Percentiles rank a stretch among this genome's conserved stretches.
These are phyloP conservation scores for Phytophthora capsici DNA, from an alignment of 352 stramenopile species.

Conservation along the genomic window DNA sequence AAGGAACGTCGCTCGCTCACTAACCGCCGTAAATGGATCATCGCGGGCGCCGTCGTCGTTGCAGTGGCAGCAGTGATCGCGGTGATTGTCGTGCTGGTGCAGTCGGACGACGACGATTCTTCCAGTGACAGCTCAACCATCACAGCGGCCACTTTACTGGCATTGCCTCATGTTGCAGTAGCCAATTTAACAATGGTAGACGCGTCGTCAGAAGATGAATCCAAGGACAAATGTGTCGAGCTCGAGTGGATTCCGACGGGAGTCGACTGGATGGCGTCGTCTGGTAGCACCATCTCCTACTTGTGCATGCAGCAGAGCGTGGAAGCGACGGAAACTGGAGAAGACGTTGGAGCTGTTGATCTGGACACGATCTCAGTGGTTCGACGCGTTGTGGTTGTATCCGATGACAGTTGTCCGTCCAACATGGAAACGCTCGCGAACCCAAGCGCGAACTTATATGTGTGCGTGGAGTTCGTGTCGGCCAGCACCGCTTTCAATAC, in stretches of 20 bases:
- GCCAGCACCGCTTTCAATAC: constrained; percentile 23
- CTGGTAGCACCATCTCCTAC: constrained; percentile 32
- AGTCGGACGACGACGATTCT: constrained; percentile 15
- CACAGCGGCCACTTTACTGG: constrained; percentile 13
- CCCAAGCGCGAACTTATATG: constrained; percentile 27
- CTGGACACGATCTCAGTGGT: constrained; percentile 28
- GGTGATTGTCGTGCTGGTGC: constrained; percentile 21
- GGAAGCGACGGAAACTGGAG: constrained; percentile 8
- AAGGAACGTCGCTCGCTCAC: constrained; percentile 23
- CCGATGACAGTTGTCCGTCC: constrained; percentile 25
- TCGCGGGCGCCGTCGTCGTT: constrained; percentile 8
- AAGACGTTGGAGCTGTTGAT: constrained; percentile 26
- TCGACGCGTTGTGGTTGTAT: constrained; percentile 31
- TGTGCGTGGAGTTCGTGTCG: constrained; percentile 37
- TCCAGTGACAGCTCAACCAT: constrained; percentile 3
- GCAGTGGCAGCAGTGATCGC: constrained; percentile 28
- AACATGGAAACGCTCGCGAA: constrained; percentile 35
- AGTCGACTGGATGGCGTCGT: constrained; percentile 37
- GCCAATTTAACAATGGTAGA: constrained; percentile 30
- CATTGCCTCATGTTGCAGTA: constrained; percentile 25
- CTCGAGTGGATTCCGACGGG: constrained; percentile 40
- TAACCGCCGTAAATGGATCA: constrained; percentile 24
- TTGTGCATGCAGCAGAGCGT: constrained; percentile 40
- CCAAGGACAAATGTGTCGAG: constrained; percentile 34
- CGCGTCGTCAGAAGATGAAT: constrained; percentile 19